Base-by-base conservation (phyloP, 2,329 filamentous ascomycete species). In the Scytalidium sp. region DNA sequence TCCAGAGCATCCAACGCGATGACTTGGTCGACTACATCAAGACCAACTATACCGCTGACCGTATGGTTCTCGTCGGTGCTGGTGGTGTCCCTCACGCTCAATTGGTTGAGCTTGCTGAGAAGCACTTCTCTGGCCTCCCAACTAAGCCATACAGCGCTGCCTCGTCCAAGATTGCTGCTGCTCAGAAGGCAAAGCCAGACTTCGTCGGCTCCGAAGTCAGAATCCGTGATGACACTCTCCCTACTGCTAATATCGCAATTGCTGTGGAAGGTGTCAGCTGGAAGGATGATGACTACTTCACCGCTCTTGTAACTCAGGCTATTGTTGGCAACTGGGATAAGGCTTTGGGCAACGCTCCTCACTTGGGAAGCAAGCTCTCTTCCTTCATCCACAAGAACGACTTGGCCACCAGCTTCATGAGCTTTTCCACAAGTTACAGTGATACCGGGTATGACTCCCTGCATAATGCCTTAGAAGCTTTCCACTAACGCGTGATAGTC, bases 291-390 rank as follows among this genome's bases (percentile, higher is more conserved):
- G 93, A 97, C 76, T 99, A 99, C 83, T 99, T 97, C 80, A 97
- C 94, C 63, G 95, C 89, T 56, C 82, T 99, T 50, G 93, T 99
- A 60, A 90, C 94, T 51, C 94, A 99, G 80, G 94, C 94, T 65
- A 97, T 99, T 64, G 92, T 99, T 61, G 94, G 94, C 69, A 99
- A 99, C 85, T 99, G 96, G 85, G 94, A 99, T 79, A 94, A 94
- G 76, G 89, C 94, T 62, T 93, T 97, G 85, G 94, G 95, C 68
- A 96, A 94, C 74, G 94, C 94, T 53, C 87, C 92, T 59, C 94
- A 97, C 79, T 87, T 97, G 68, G 94, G 95, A 65, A 96, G 91
- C 88, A 97, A 95, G 83, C 90, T 99, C 65, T 96, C 90, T 79
- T 85, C 87, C 59, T 90, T 94, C 66, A 87, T 99, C 61, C 89